These are phyloP conservation scores for Fusarium sarcochroum DNA, from an alignment of 2,329 filamentous ascomycete species.

Conservation along the genomic window DNA sequence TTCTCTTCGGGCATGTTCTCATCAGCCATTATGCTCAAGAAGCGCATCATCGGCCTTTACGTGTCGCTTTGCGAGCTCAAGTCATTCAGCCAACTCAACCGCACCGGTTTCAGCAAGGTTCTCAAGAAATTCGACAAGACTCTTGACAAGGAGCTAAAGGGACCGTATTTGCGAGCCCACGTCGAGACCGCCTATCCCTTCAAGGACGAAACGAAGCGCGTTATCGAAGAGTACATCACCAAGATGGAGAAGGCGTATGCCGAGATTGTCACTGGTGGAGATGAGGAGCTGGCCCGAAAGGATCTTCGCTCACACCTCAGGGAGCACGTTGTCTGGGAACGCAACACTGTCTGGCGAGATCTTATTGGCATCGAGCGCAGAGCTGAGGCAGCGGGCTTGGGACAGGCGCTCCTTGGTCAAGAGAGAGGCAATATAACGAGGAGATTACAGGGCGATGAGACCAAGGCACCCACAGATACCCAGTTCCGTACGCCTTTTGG, in stretches of 20 bases:
- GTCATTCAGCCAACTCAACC: conserved; percentile 95
- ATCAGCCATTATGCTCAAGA: conserved; percentile 89
- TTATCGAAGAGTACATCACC: conserved; percentile 78
- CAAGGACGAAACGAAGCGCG: conserved; percentile 76
- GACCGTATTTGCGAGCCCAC: conserved; percentile 78
- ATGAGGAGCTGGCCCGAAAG: conserved; percentile 81
- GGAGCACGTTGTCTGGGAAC: conserved; percentile 98
- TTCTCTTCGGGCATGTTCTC: conserved; percentile 73
- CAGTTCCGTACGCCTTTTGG: conserved; percentile 86
- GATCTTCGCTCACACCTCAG: conserved; percentile 91
- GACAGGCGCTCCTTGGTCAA: conserved; percentile 84
- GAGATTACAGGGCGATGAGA: conserved; percentile 87
- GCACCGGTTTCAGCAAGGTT: conserved; percentile 95
- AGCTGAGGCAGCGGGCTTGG: conserved; percentile 92
- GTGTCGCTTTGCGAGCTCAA: conserved; percentile 95
- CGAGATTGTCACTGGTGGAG: conserved; percentile 84
- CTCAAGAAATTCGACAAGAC: conserved; percentile 99
- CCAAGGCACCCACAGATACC: conserved; percentile 71
- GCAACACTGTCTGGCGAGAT: conserved; percentile 98
- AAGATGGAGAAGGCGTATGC: conserved; percentile 86
- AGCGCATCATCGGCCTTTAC: conserved; percentile 87
- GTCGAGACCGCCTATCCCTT: conserved; percentile 90
- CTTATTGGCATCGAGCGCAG: conserved; percentile 98
- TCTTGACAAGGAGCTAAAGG: conserved; percentile 83
- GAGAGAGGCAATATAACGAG: conserved; percentile 77